Percentiles rank a stretch among this genome's conserved stretches.
These are phyloP conservation scores for Lignosus rhinocerotis DNA, from an alignment of 1,284 basidiomycete genomes.

Conservation along the genomic window DNA sequence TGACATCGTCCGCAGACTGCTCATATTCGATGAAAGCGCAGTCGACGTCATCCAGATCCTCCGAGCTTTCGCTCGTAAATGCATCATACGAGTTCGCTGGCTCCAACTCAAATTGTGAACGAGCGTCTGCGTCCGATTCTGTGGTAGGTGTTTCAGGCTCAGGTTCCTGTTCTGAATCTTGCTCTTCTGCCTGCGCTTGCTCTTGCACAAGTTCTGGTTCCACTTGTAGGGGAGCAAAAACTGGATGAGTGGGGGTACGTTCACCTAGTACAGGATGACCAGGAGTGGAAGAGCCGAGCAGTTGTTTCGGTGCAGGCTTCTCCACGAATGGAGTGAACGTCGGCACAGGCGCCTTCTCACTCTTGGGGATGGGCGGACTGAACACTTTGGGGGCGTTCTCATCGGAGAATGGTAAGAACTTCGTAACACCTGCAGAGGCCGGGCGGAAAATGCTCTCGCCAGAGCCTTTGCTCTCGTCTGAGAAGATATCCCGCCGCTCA, in stretches of 20 bases:
- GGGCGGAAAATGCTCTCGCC: conserved; percentile 28
- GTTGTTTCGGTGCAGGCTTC: conserved; percentile 7
- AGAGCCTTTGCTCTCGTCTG: conserved; percentile 43
- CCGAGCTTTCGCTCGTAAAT: conserved; percentile 21
- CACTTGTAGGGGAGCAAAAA: conserved; percentile 22
- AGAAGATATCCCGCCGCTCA: conserved; percentile 39
- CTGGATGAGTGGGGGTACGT: conserved; percentile 29
- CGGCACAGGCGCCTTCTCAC: conserved; percentile 34
- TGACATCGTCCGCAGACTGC: conserved; percentile 5
- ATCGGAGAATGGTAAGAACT: conserved; percentile 53
- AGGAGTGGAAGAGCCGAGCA: conserved; percentile 13
- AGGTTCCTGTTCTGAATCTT: background rate
- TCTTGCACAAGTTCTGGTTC: conserved; percentile 7
- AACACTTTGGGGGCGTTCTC: conserved; percentile 65
- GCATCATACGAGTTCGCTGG: conserved; percentile 12
- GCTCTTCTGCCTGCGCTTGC: conserved; percentile 20
- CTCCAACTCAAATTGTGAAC: conserved; percentile 16
- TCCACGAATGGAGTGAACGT: conserved; percentile 49
- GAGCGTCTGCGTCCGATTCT: conserved; percentile 21
- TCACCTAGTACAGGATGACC: conserved; percentile 23
- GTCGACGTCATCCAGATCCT: conserved; percentile 21
- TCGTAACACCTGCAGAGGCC: conserved; percentile 11
- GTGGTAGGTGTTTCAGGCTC: conserved; percentile 19
- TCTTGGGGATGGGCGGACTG: conserved; percentile 57
- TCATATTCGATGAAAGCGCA: conserved; percentile 15